Percentiles rank a stretch among this genome's conserved stretches.
phyloP scores from a whole-genome alignment of 495 filamentous ascomycete genomes.

The Xylaria telfairii region DNA sequence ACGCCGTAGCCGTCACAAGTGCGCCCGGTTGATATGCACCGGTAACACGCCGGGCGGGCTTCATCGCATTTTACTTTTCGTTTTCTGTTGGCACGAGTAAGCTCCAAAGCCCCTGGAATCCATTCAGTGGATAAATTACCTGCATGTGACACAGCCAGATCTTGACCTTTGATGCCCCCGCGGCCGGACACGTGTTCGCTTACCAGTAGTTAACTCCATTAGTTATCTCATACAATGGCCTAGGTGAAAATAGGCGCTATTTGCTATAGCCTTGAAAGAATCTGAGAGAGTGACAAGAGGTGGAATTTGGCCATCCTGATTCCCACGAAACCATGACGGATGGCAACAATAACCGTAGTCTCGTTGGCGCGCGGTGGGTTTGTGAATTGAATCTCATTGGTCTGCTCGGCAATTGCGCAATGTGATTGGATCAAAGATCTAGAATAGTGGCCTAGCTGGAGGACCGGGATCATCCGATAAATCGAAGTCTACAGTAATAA shows the following conservation, averaged over 20 bases:
- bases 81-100: not conserved
- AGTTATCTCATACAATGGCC: not conserved
- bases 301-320: not conserved
- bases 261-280: not conserved
- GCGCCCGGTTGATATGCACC: not conserved
- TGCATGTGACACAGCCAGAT: slow-evolving; percentile 7
- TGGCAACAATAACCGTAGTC: not conserved
- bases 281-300: not conserved
- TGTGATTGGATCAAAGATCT: not conserved
- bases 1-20: not conserved
- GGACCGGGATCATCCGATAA: not conserved
- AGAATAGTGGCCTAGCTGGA: not conserved
- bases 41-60: not conserved
- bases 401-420: not conserved
- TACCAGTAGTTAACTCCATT: not conserved
- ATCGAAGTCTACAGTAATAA: not conserved
- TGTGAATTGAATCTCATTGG: not conserved
- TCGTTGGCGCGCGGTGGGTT: not conserved
- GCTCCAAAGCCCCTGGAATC: not conserved
- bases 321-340: not conserved
- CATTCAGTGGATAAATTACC: not conserved
- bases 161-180: not conserved
- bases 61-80: slow-evolving; percentile 7
- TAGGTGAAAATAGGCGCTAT: not conserved
- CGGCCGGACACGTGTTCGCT: not conserved